Conservation (phyloP, 805 yeast species). For the Yarrowia deformans region DNA sequence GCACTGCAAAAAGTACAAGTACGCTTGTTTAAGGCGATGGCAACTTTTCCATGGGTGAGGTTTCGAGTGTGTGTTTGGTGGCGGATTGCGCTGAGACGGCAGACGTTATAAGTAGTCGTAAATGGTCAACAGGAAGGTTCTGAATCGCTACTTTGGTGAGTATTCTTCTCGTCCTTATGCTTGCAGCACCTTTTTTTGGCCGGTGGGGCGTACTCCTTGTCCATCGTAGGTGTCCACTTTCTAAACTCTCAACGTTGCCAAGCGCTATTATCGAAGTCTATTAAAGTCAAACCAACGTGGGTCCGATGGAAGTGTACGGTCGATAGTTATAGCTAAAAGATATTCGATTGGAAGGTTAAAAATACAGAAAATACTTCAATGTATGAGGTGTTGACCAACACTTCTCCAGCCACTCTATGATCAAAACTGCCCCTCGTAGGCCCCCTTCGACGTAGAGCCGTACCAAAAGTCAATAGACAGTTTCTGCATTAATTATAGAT, state of each 20-base stretch:
- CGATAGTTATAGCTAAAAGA: neutral
- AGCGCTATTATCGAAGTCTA: conserved; percentile 37
- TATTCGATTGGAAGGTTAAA: neutral
- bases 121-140: neutral
- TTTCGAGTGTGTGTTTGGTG: neutral
- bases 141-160: neutral
- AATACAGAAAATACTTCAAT: neutral
- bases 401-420: neutral
- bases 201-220: conserved; percentile 14
- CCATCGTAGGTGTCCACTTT: neutral
- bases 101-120: neutral
- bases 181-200: neutral
- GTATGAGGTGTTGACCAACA: neutral
- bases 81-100: neutral
- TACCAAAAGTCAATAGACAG: conserved; percentile 6
- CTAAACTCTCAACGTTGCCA: conserved; percentile 20
- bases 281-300: conserved; percentile 1
- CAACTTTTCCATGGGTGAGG: conserved; percentile 31
- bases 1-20: conserved; percentile 7
- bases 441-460: neutral
- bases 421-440: neutral
- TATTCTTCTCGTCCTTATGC: neutral
- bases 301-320: neutral
- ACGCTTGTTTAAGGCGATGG: conserved; percentile 37
- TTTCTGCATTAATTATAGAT: conserved; percentile 10